phyloP scores from a whole-genome alignment of 1,139 yeast species.

The Candida sp. region DNA sequence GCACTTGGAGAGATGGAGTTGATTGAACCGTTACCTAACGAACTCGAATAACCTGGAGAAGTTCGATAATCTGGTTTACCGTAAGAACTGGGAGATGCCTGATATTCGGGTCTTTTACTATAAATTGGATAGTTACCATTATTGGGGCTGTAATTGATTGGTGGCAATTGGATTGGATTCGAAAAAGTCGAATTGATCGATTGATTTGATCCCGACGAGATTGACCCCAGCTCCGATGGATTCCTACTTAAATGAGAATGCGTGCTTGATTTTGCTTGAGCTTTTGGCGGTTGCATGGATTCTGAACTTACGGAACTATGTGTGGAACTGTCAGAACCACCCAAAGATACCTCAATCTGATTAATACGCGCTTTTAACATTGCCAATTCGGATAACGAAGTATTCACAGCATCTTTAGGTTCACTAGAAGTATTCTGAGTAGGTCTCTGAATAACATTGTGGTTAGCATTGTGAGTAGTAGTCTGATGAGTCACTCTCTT shows the following conservation, averaged over 20 bases:
- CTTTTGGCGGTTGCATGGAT: constrained; percentile 4
- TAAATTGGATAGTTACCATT: neutral
- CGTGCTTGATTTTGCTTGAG: constrained; percentile 2
- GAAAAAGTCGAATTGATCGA: neutral
- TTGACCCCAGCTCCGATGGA: neutral
- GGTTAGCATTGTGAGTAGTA: neutral
- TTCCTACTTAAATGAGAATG: neutral
- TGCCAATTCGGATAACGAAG: constrained; percentile 19
- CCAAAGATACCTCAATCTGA: constrained; percentile 15
- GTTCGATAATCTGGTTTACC: neutral
- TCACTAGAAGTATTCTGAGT: neutral
- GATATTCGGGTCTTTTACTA: neutral
- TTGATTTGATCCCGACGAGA: neutral
- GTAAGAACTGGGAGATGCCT: neutral
- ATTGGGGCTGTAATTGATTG: constrained; percentile 4
- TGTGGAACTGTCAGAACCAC: neutral
- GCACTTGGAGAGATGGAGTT: constrained; percentile 1
- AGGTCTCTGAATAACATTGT: neutral
- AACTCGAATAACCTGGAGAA: neutral
- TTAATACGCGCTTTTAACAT: constrained; percentile 21
- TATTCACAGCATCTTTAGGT: constrained; percentile 8
- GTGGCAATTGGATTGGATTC: constrained; percentile 10
- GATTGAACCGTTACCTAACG: neutral
- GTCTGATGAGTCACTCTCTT: neutral
- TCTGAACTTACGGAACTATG: neutral